These are phyloP conservation scores for Ganoderma lucidum DNA, from an alignment of 1,284 basidiomycete genomes.

Conservation along the genomic window DNA sequence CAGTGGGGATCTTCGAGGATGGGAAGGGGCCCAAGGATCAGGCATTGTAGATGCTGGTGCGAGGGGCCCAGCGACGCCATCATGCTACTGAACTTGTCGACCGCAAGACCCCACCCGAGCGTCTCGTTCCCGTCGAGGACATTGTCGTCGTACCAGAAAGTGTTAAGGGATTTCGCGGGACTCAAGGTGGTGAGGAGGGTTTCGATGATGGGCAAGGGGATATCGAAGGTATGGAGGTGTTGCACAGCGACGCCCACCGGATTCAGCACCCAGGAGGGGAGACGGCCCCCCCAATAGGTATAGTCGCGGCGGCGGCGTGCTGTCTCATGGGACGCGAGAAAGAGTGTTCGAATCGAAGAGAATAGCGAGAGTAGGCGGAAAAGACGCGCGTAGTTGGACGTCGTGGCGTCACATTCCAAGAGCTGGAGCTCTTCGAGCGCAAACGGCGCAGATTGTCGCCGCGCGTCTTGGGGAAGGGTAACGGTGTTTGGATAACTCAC, in stretches of 20 bases:
- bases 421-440: neutral
- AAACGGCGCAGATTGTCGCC: neutral
- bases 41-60: neutral
- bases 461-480: neutral
- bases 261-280: neutral
- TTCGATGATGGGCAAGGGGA: neutral
- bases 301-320: neutral
- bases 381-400: neutral
- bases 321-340: neutral
- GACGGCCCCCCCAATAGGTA: neutral
- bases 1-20: neutral
- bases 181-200: neutral
- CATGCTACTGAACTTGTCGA: neutral
- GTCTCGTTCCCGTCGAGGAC: neutral
- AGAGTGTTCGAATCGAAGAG: neutral
- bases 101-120: neutral
- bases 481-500: too few species aligned
- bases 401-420: neutral
- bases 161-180: neutral
- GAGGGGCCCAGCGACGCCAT: neutral
- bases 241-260: neutral
- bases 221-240: neutral
- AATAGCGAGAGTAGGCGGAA: neutral
- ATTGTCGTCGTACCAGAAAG: neutral
- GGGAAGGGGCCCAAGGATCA: neutral